These are phyloP conservation scores for Hanseniaspora uvarum DNA, from an alignment of 1,139 yeast species.

Conservation along the genomic window DNA sequence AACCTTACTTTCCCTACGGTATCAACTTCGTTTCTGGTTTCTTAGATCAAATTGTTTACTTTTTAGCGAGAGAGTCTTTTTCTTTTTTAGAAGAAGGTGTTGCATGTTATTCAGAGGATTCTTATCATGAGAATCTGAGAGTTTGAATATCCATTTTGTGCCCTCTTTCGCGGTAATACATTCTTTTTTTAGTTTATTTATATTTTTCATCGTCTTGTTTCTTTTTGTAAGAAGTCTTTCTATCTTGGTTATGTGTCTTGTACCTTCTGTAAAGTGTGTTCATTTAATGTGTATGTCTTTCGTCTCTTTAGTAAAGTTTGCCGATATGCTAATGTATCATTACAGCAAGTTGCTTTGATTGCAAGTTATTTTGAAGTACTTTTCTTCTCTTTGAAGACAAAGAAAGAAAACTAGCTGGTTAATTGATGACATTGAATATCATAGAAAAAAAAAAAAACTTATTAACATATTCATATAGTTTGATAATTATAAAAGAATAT, in stretches of 20 bases:
- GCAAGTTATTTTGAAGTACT: no score
- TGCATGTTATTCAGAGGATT: slow-evolving; percentile 31
- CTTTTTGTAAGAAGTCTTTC: no score
- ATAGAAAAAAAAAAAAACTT: neutral
- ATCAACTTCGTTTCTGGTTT: slow-evolving; percentile 66
- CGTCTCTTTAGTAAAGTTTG: no score
- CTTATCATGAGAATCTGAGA: slow-evolving; percentile 29
- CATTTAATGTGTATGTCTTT: no score
- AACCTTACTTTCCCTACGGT: slow-evolving; percentile 43
- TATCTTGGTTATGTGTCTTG: no score
- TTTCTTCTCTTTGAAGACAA: no score
- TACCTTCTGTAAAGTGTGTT: no score
- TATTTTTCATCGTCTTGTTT: neutral
- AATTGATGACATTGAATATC: no score
- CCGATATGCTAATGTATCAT: no score
- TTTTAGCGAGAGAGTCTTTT: slow-evolving; percentile 17
- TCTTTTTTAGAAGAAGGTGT: slow-evolving; percentile 29
- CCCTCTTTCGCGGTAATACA: slow-evolving; percentile 32
- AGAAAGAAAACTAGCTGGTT: no score
- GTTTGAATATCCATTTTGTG: slow-evolving; percentile 31
- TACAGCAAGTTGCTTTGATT: no score
- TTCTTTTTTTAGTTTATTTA: slow-evolving; percentile 21
- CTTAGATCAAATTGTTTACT: slow-evolving; percentile 41
- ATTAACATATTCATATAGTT: no score
- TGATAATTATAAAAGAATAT: neutral